Evolutionary conservation across 2,329 filamentous ascomycete genomes (phyloP).

Genomic region (Periconia sp.): DNA sequence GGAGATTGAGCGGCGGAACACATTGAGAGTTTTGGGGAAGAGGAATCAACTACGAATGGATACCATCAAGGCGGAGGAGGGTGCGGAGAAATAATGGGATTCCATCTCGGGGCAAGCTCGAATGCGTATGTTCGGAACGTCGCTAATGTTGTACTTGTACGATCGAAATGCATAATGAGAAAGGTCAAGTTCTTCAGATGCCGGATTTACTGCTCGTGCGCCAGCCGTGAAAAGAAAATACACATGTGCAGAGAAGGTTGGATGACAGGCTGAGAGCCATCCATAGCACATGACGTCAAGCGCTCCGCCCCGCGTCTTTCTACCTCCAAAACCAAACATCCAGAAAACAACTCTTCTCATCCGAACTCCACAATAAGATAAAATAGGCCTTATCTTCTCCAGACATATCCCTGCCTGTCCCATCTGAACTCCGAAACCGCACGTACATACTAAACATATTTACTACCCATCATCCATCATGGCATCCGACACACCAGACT

Average conservation of each 20-base stretch:
- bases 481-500: conserved; percentile 2
- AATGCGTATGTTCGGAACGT: background rate
- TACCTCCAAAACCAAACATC: background rate
- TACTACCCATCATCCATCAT: conserved; percentile 3
- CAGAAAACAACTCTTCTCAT: background rate
- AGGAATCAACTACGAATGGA: conserved; percentile 67
- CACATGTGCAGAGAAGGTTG: background rate
- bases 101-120: background rate
- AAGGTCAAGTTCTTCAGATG: background rate
- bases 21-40: conserved; percentile 66
- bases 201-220: too few species aligned
- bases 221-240: too few species aligned
- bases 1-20: conserved; percentile 66
- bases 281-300: background rate
- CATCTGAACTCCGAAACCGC: background rate
- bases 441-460: too few species aligned
- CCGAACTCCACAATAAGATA: too few species aligned
- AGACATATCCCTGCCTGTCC: background rate
- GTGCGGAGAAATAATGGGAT: background rate
- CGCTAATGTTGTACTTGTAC: background rate
- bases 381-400: too few species aligned
- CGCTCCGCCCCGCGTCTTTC: background rate
- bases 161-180: background rate
- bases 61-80: conserved; percentile 49
- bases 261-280: background rate